Conservation (phyloP, 23 red algal genomes). For the Porphyridium purpureum region DNA sequence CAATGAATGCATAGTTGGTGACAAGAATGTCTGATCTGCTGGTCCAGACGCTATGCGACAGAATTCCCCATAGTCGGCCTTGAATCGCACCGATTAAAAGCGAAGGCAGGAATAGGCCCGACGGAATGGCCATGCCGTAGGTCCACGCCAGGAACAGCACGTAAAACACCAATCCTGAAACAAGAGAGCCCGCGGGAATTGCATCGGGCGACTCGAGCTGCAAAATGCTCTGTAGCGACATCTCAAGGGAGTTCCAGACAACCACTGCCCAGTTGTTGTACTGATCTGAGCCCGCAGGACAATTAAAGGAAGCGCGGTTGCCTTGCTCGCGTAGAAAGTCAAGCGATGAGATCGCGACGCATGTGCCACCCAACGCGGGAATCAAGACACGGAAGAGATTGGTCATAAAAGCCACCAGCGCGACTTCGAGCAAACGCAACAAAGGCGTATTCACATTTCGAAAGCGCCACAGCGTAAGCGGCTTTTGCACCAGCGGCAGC, state of each 20-base stretch:
- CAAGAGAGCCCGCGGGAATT: slow-evolving; percentile 17
- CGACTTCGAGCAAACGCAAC: slow-evolving; percentile 23
- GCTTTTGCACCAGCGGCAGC: slow-evolving; percentile 26
- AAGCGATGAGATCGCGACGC: no score
- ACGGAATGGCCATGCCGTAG: slow-evolving; percentile 46
- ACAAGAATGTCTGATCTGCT: slow-evolving; percentile 1
- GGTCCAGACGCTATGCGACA: background rate
- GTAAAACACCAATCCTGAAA: slow-evolving; percentile 24
- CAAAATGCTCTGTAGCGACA: slow-evolving; percentile 24
- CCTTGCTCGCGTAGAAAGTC: no score
- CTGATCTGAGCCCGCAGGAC: slow-evolving; percentile 16
- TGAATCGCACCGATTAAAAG: slow-evolving; percentile 9
- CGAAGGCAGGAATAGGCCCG: slow-evolving; percentile 54
- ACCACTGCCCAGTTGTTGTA: slow-evolving; percentile 41
- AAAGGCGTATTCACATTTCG: slow-evolving; percentile 7
- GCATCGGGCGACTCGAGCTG: slow-evolving; percentile 1
- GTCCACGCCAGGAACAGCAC: slow-evolving; percentile 40
- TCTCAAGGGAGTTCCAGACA: slow-evolving; percentile 57
- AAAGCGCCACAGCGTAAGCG: slow-evolving; percentile 35
- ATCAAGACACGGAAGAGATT: slow-evolving; percentile 31
- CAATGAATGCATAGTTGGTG: slow-evolving; percentile 27
- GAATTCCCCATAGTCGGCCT: background rate
- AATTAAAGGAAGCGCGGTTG: slow-evolving; percentile 42
- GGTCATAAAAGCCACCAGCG: slow-evolving; percentile 14
- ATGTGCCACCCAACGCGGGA: slow-evolving; percentile 14